A percentile compares a stretch with the other conserved stretches of the same genome.
Evolutionary conservation across 495 filamentous ascomycete genomes (phyloP).

Genomic region (Lasiosphaeria miniovina): DNA sequence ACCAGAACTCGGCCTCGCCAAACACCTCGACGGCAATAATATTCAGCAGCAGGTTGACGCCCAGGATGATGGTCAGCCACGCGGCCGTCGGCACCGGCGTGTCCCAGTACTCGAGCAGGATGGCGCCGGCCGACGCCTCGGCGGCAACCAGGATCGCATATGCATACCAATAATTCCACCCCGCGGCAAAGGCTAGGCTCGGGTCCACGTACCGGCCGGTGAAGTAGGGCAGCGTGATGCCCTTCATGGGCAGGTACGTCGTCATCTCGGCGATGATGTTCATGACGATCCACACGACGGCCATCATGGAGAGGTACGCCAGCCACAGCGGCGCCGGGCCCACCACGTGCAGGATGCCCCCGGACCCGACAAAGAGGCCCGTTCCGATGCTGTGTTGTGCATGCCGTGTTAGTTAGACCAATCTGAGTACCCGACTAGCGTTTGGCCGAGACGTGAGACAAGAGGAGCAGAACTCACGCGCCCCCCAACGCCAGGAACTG

Average conservation of each 20-base stretch:
- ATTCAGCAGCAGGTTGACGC: conserved; percentile 43
- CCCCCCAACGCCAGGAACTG: conserved; percentile 73
- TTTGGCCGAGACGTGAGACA: too few relatives aligned
- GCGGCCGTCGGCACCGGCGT: conserved; percentile 49
- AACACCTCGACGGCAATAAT: conserved; percentile 52
- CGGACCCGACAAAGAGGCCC: conserved; percentile 54
- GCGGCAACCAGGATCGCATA: conserved; percentile 50
- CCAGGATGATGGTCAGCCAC: conserved; percentile 57
- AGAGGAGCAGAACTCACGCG: conserved; percentile 31
- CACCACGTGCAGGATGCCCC: conserved; percentile 44
- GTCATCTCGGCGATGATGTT: conserved; percentile 49
- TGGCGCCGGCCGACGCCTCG: conserved; percentile 48
- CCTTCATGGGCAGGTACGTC: conserved; percentile 62
- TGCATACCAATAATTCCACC: conserved; percentile 68
- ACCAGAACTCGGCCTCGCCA: conserved; percentile 64
- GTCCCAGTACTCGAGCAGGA: conserved; percentile 57
- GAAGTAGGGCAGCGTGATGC: conserved; percentile 59
- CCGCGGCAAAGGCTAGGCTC: conserved; percentile 74
- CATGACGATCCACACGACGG: conserved; percentile 45
- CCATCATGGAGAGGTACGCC: conserved; percentile 49
- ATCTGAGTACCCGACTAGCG: too few relatives aligned
- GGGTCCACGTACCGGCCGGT: conserved; percentile 71
- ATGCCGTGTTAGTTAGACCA: too few relatives aligned
- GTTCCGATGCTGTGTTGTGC: conserved; percentile 54
- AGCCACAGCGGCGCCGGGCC: conserved; percentile 52